A percentile compares a stretch with the other conserved stretches of the same genome.
Evolutionary conservation across 345 rosid species (phyloP).

Genomic region (Hypericum perforatum): DNA sequence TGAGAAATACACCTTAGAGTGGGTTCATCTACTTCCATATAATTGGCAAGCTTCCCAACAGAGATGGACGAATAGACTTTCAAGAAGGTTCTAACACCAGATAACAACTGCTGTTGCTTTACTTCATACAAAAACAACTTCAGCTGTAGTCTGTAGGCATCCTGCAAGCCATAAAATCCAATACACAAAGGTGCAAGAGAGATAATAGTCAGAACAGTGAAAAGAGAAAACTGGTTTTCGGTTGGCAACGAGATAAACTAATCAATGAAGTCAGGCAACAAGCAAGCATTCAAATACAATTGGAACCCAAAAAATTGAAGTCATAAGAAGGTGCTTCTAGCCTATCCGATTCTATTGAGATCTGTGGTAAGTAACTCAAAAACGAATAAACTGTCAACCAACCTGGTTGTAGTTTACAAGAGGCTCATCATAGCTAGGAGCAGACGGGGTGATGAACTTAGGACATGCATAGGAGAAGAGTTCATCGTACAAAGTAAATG

Average conservation of each 20-base stretch:
- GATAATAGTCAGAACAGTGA: not conserved
- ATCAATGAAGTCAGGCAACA: too few species aligned
- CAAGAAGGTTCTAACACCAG: constrained; percentile 75
- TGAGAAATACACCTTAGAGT: constrained; percentile 49
- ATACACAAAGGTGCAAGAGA: constrained; percentile 2
- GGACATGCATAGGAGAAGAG: constrained; percentile 99
- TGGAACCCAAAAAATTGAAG: too few species aligned
- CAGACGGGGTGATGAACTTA: constrained; percentile 90
- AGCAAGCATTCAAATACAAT: too few species aligned
- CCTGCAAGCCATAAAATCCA: constrained; percentile 32
- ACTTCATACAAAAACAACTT: constrained; percentile 92
- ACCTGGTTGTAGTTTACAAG: constrained; percentile 96
- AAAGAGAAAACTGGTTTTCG: not conserved
- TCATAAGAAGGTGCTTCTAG: too few species aligned
- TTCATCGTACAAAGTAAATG: constrained; percentile 73
- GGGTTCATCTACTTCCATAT: constrained; percentile 92
- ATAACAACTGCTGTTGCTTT: constrained; percentile 82
- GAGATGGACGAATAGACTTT: constrained; percentile 84
- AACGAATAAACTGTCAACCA: not conserved
- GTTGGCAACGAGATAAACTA: too few species aligned
- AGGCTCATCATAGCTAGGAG: constrained; percentile 91
- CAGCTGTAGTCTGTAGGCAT: constrained; percentile 91
- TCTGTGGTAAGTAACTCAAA: too few species aligned
- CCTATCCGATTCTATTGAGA: too few species aligned
- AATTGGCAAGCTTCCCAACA: constrained; percentile 72